Conservation (phyloP, 257 asterid species). For the Ballota nigra region DNA sequence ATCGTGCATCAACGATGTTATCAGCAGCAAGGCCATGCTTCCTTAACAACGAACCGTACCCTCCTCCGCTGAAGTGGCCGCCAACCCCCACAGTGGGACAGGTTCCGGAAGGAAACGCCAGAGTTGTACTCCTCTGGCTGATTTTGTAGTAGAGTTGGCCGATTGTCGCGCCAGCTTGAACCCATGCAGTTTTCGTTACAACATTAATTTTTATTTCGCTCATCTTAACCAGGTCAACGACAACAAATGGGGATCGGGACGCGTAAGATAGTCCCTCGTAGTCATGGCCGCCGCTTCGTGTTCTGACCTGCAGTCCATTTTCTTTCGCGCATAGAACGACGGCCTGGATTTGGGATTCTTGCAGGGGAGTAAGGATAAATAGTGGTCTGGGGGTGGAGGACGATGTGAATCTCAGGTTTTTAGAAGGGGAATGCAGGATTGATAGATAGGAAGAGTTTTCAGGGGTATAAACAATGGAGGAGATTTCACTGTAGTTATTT, state of each 20-base stretch:
- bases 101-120: conserved; percentile 39
- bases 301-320: conserved; percentile 28
- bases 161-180: conserved; percentile 37
- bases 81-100: conserved; percentile 51
- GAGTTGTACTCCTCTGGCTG: conserved; percentile 19
- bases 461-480: conserved; percentile 23
- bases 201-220: neutral
- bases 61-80: conserved; percentile 56
- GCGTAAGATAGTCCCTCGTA: conserved; percentile 43
- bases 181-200: conserved; percentile 38
- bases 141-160: conserved; percentile 39
- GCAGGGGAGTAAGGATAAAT: conserved; percentile 31
- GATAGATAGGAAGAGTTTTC: conserved; percentile 19
- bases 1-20: conserved; percentile 37
- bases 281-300: conserved; percentile 51
- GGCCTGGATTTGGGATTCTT: conserved; percentile 34
- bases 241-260: conserved; percentile 29
- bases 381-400: conserved; percentile 8
- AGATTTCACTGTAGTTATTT: neutral
- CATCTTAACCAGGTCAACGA: conserved; percentile 25
- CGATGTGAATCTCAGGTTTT: conserved; percentile 2
- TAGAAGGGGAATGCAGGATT: conserved; percentile 10
- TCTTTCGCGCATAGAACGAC: conserved; percentile 33
- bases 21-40: conserved; percentile 36
- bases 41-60: conserved; percentile 36